Evolutionary conservation across 2,329 filamentous ascomycete genomes (phyloP), one percentile per base, ranked within the genome.

Genomic region (Tolypocladium nubicola): DNA sequence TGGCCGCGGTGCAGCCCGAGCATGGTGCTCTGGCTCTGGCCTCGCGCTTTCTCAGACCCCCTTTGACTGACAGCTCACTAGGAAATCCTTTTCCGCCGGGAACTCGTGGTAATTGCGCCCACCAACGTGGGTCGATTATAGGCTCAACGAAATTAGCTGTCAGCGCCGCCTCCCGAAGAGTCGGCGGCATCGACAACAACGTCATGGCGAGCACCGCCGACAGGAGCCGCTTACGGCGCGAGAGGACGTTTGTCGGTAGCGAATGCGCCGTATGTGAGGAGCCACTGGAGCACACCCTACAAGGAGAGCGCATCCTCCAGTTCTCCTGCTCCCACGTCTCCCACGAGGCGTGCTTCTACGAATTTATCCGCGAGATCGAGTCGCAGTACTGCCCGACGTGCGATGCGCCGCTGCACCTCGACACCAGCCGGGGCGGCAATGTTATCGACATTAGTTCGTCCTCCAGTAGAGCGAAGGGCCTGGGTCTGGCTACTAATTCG

Each of bases 311-410:
- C 63, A 91, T 99, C 60, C 78, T 99, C 56, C 94, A 97, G 70
- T 94, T 99, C 67, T 95, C 92, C 7, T 99, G 94, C 73, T 84
- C 87, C n/a, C 94, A 99, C 73, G 93, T 99, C 59, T 91, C 93
- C 13, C 94, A 99, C 70, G 94, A 97, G 72, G 94, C 93, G 40
- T 99, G 94, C 74, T 97, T 99, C 70, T 97, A 97, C 75, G 94
- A 99, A 73, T 97, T 95, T 70, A 96, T 99, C 66, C 89, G 90
- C 67, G 93, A 97, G 68, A 89, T 93, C 59, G 92, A 97, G 64
- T 89, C 89, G 56, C 91, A 97, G 67, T 92, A 90, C 67, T 99
- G 94, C 73, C 94, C 94, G 35, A 88, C 89, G 62, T 99, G 94
- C 73, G 88, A 96, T 76, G 89, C 92, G 62, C 91, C 94, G 23